phyloP scores from a whole-genome alignment of 257 asterid genomes.

The Vinca minor region DNA sequence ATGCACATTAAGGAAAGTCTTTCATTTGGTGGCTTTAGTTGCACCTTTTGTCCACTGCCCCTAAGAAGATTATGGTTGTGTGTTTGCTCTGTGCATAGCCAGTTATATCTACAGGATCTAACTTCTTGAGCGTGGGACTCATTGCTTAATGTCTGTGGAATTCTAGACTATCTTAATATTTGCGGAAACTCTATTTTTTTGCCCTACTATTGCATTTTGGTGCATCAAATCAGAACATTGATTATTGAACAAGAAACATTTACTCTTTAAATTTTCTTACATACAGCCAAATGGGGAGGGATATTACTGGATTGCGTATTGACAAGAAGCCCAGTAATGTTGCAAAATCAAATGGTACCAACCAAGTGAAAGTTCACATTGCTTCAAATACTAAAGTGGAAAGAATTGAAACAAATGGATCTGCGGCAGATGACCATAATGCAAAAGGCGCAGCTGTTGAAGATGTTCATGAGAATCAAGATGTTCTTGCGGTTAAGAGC shows the following conservation, averaged over 20 bases:
- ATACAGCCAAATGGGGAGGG: constrained; percentile 55
- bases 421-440: constrained; percentile 25
- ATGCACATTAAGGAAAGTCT: background rate
- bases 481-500: constrained; percentile 51
- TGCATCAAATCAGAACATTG: background rate
- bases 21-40: background rate
- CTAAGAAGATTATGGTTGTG: background rate
- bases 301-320: constrained; percentile 34
- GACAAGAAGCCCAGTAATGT: constrained; percentile 29
- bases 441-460: constrained; percentile 25
- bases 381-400: constrained; percentile 29
- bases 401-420: constrained; percentile 24
- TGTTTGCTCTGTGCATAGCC: background rate
- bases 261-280: background rate
- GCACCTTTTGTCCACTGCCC: background rate
- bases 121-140: background rate
- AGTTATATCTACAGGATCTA: background rate
- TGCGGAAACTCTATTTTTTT: background rate
- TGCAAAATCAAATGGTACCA: constrained; percentile 31
- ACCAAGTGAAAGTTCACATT: constrained; percentile 29
- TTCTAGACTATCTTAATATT: background rate
- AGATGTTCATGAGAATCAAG: constrained; percentile 39
- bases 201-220: background rate
- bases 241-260: background rate
- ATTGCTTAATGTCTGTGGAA: background rate